Evolutionary conservation across 345 rosid species (phyloP).

Genomic region (Lagerstroemia speciosa): DNA sequence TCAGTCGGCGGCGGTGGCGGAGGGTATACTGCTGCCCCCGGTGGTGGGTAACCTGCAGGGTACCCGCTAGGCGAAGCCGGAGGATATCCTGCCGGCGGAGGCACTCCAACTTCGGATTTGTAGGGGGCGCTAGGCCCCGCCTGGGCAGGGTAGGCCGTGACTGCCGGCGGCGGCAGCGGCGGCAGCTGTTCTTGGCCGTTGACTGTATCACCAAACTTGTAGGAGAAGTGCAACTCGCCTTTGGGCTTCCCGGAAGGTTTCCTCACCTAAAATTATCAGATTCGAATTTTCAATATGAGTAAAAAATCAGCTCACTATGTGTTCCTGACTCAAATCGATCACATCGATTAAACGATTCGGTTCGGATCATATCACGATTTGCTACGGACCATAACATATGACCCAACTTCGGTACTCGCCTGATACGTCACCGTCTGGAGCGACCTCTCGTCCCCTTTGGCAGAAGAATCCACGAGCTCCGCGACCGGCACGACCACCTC

Average conservation of each 20-base stretch:
- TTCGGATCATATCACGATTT: no score
- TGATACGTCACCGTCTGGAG: slow-evolving; percentile 49
- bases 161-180: neutral
- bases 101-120: slow-evolving; percentile 1
- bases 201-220: slow-evolving; percentile 32
- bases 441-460: slow-evolving; percentile 17
- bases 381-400: no score
- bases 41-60: slow-evolving; percentile 19
- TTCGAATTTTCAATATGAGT: no score
- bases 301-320: neutral
- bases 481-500: slow-evolving; percentile 63
- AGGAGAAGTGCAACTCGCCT: slow-evolving; percentile 65
- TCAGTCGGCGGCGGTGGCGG: slow-evolving; percentile 32
- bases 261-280: slow-evolving; percentile 19
- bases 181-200: slow-evolving; percentile 1
- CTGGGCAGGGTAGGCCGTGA: slow-evolving; percentile 23
- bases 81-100: slow-evolving; percentile 15
- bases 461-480: slow-evolving; percentile 41
- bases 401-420: slow-evolving; percentile 10
- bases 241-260: slow-evolving; percentile 57
- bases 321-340: no score
- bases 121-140: slow-evolving; percentile 13
- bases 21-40: slow-evolving; percentile 15
- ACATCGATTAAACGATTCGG: no score
- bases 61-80: slow-evolving; percentile 20